phyloP scores from a whole-genome alignment of 2,329 filamentous ascomycete species.

The Trichoderma oligosporum region DNA sequence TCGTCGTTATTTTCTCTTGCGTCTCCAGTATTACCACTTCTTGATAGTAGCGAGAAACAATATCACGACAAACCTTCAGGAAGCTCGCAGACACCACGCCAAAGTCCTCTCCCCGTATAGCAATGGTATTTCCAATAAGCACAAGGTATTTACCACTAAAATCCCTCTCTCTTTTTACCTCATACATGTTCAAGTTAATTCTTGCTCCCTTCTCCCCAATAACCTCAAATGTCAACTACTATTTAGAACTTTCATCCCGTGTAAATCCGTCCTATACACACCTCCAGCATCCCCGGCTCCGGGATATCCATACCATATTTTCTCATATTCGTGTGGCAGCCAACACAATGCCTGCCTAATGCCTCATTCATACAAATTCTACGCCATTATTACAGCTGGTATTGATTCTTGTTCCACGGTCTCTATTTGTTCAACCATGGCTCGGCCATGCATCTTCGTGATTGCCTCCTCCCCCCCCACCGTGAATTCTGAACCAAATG shows the following conservation, averaged over 20 bases:
- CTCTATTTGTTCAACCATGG: conserved; percentile 7
- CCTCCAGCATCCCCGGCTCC: background rate
- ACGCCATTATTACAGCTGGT: conserved; percentile 1
- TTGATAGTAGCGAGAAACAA: background rate
- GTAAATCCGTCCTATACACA: background rate
- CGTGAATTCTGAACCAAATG: background rate
- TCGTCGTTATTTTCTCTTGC: background rate
- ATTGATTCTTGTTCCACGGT: background rate
- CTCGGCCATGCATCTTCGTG: background rate
- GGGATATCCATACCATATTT: conserved; percentile 8
- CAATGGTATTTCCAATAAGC: background rate
- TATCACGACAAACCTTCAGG: too few relatives aligned
- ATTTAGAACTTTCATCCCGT: background rate
- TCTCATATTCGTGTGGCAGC: conserved; percentile 3
- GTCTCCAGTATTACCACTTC: background rate
- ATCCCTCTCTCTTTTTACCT: background rate
- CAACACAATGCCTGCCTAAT: conserved; percentile 16
- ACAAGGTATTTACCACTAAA: background rate
- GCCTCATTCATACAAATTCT: conserved; percentile 13
- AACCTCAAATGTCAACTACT: background rate
- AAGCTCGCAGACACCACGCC: background rate
- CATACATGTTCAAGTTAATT: background rate
- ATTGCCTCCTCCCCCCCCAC: too few relatives aligned
- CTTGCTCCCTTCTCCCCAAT: background rate
- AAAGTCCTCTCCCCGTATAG: background rate